These are phyloP conservation scores for Globisporangium parvum DNA, from an alignment of 352 stramenopile genomes.

Conservation along the genomic window DNA sequence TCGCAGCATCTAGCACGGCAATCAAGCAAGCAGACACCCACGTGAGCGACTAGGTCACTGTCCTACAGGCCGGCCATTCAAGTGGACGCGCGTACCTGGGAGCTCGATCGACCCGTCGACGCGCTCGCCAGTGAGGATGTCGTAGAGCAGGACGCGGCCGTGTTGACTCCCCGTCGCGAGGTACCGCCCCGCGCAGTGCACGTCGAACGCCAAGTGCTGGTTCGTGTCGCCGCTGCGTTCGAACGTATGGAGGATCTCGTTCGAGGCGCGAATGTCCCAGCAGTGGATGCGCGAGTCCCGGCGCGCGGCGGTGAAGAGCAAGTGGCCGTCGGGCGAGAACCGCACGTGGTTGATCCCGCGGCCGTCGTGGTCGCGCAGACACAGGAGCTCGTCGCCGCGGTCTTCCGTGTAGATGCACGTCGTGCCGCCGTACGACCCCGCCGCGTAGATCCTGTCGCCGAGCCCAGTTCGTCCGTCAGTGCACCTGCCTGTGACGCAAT, in stretches of 20 bases:
- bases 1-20: conserved; percentile 45
- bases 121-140: too few relatives aligned
- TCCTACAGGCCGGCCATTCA: too few relatives aligned
- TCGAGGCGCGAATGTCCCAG: conserved; percentile 80
- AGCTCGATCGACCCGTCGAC: too few relatives aligned
- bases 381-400: conserved; percentile 50
- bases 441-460: too few relatives aligned
- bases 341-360: conserved; percentile 73
- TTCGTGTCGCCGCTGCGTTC: conserved; percentile 58
- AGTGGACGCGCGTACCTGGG: too few relatives aligned
- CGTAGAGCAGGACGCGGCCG: conserved; percentile 10
- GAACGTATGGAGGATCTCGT: conserved; percentile 60
- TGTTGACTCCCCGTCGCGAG: conserved; percentile 58
- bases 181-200: conserved; percentile 55
- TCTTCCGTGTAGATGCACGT: conserved; percentile 29
- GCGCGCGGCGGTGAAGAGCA: conserved; percentile 69
- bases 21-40: too few relatives aligned
- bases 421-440: too few relatives aligned
- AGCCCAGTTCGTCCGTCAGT: too few relatives aligned
- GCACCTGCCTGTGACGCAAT: too few relatives aligned
- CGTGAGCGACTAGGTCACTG: too few relatives aligned
- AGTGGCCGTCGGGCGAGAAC: conserved; percentile 71
- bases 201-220: conserved; percentile 72
- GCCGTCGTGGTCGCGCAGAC: conserved; percentile 63
- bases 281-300: conserved; percentile 69